Percentiles rank a stretch among this genome's conserved stretches.
These are phyloP conservation scores for Calocera cornea DNA, from an alignment of 768 basidiomycete genomes.

Conservation along the genomic window DNA sequence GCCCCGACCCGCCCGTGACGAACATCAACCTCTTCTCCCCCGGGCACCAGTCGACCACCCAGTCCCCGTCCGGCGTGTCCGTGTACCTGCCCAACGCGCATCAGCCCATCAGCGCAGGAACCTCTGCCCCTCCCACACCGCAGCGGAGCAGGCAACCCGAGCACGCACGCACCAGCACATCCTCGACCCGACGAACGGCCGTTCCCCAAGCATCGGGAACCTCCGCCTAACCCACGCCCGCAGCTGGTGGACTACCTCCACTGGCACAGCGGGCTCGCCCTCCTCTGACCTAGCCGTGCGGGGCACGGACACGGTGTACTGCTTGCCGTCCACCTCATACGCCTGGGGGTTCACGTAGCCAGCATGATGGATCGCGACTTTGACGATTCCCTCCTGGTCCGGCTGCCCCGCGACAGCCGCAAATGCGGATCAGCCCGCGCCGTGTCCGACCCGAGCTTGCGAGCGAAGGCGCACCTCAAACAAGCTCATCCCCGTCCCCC, in stretches of 20 bases:
- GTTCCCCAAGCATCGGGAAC: conserved; percentile 66
- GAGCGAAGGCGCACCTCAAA: conserved; percentile 9
- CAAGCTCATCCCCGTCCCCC: not conserved
- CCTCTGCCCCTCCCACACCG: too few relatives aligned
- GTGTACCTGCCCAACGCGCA: conserved; percentile 51
- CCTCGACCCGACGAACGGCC: conserved; percentile 56
- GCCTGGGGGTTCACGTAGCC: conserved; percentile 41
- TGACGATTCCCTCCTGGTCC: conserved; percentile 38
- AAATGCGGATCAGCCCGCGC: too few relatives aligned
- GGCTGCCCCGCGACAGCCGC: too few relatives aligned
- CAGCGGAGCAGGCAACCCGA: conserved; percentile 5
- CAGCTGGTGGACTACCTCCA: conserved; percentile 35
- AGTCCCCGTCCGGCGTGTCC: conserved; percentile 74
- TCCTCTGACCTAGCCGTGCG: conserved; percentile 48
- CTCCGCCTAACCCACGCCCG: conserved; percentile 40
- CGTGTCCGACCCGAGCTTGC: too few relatives aligned
- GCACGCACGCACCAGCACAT: conserved; percentile 63
- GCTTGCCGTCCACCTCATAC: conserved; percentile 20
- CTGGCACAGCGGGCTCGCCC: conserved; percentile 53
- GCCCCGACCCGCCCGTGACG: conserved; percentile 80
- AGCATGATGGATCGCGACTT: conserved; percentile 60
- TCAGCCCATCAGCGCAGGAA: not conserved
- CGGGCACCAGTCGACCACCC: conserved; percentile 71
- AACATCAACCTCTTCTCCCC: conserved; percentile 47
- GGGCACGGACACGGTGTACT: conserved; percentile 49